Evolutionary conservation across 192 early-diverging fungal species (phyloP).

Genomic region (Backusella australiensis): DNA sequence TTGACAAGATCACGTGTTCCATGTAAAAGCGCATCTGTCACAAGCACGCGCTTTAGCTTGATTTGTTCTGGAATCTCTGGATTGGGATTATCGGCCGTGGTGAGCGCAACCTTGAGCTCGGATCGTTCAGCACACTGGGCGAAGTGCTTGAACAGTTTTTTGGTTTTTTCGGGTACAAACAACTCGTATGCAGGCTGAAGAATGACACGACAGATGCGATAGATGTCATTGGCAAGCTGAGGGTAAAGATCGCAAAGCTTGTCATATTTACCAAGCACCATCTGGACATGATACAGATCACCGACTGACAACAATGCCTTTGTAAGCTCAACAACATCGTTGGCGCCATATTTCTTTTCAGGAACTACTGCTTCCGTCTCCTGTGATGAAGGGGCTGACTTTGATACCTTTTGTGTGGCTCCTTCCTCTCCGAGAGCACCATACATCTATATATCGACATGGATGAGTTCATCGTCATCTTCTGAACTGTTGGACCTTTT

Average conservation of each 20-base stretch:
- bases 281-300: slow-evolving; percentile 47
- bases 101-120: slow-evolving; percentile 8
- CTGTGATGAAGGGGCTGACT: background rate
- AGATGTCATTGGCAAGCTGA: slow-evolving; percentile 59
- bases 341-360: slow-evolving; percentile 13
- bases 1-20: slow-evolving; percentile 14
- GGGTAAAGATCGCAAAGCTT: slow-evolving; percentile 52
- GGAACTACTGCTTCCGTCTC: too few species aligned
- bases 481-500: background rate
- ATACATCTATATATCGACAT: slow-evolving; percentile 6
- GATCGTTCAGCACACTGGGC: slow-evolving; percentile 20
- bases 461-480: background rate
- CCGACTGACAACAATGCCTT: slow-evolving; percentile 65
- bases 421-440: slow-evolving; percentile 35
- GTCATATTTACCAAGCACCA: slow-evolving; percentile 53
- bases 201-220: slow-evolving; percentile 55
- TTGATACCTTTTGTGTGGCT: slow-evolving; percentile 13
- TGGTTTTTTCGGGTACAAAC: slow-evolving; percentile 35
- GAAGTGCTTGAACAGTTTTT: slow-evolving; percentile 22
- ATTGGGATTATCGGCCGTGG: background rate
- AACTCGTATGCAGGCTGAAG: slow-evolving; percentile 54
- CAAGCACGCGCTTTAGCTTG: slow-evolving; percentile 2
- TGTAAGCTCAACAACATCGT: slow-evolving; percentile 66
- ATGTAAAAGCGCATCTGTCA: slow-evolving; percentile 7
- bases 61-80: slow-evolving; percentile 10